These are phyloP conservation scores for Plectosphaerella sp. DNA, from an alignment of 2,329 filamentous ascomycete species.

Conservation along the genomic window DNA sequence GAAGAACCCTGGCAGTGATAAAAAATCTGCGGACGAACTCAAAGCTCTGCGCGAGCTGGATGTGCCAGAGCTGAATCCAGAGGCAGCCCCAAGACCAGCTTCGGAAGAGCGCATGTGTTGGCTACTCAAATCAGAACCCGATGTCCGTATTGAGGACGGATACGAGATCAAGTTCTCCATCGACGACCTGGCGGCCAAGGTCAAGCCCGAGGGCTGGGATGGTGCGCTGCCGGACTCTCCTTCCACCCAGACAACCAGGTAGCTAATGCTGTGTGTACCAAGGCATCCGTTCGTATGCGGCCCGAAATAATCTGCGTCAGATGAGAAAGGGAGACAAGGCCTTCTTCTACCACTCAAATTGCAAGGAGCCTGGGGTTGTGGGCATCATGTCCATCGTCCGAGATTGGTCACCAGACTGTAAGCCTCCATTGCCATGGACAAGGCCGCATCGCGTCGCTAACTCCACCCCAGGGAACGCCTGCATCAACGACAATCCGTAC, in stretches of 20 bases:
- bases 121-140: conserved; percentile 86
- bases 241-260: neutral
- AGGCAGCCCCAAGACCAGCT: conserved; percentile 21
- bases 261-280: neutral
- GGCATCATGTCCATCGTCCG: conserved; percentile 85
- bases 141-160: conserved; percentile 80
- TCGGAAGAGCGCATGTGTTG: conserved; percentile 55
- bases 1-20: neutral
- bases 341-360: conserved; percentile 97
- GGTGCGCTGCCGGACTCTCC: conserved; percentile 46
- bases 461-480: conserved; percentile 8
- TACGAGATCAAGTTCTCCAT: conserved; percentile 89
- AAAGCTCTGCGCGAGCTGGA: conserved; percentile 5
- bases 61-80: conserved; percentile 30
- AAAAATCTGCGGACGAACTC: conserved; percentile 2
- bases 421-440: conserved; percentile 18
- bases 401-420: conserved; percentile 77
- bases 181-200: conserved; percentile 73
- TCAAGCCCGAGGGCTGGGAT: conserved; percentile 84
- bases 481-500: conserved; percentile 59
- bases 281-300: conserved; percentile 27
- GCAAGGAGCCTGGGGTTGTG: conserved; percentile 81
- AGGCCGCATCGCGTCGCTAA: neutral
- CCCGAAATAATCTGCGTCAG: conserved; percentile 81
- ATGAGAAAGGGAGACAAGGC: conserved; percentile 92